These are phyloP conservation scores for Smallanthus sonchifolius DNA, from an alignment of 129 eudicot genomes.

Conservation along the genomic window DNA sequence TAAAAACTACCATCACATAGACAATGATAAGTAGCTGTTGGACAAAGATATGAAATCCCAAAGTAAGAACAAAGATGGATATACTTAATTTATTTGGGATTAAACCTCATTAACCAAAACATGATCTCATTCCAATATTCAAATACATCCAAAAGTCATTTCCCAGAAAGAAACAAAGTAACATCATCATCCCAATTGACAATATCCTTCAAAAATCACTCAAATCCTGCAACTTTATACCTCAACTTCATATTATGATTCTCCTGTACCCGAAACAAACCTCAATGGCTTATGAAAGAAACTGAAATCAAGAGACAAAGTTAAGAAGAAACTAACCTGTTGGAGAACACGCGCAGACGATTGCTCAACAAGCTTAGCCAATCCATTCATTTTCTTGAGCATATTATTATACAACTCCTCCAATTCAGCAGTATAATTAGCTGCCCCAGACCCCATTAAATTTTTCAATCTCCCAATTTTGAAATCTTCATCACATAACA, in stretches of 20 bases:
- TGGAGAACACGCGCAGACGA: slow-evolving; percentile 71
- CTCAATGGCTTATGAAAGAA: neutral
- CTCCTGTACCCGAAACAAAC: slow-evolving; percentile 42
- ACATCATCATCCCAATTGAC: neutral
- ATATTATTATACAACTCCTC: slow-evolving; percentile 84
- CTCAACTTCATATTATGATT: slow-evolving; percentile 68
- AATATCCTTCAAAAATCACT: slow-evolving; percentile 28
- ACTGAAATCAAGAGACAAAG: neutral
- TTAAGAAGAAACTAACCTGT: slow-evolving; percentile 46
- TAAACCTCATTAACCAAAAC: neutral
- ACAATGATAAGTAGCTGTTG: neutral
- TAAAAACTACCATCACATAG: neutral
- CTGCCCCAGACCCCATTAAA: slow-evolving; percentile 54
- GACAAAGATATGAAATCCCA: neutral
- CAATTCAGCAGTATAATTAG: slow-evolving; percentile 46
- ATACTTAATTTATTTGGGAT: neutral
- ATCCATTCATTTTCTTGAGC: slow-evolving; percentile 57
- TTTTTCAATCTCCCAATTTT: slow-evolving; percentile 53
- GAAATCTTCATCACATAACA: slow-evolving; percentile 50
- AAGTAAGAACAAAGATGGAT: neutral
- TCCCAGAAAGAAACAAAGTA: neutral
- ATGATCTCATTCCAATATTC: neutral
- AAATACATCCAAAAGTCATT: neutral
- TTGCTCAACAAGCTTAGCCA: slow-evolving; percentile 67
- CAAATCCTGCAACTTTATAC: slow-evolving; percentile 76